Evolutionary conservation across 2,329 filamentous ascomycete species (phyloP), one percentile per base, ranked within the genome.

Genomic region (Cladosporium sp.): DNA sequence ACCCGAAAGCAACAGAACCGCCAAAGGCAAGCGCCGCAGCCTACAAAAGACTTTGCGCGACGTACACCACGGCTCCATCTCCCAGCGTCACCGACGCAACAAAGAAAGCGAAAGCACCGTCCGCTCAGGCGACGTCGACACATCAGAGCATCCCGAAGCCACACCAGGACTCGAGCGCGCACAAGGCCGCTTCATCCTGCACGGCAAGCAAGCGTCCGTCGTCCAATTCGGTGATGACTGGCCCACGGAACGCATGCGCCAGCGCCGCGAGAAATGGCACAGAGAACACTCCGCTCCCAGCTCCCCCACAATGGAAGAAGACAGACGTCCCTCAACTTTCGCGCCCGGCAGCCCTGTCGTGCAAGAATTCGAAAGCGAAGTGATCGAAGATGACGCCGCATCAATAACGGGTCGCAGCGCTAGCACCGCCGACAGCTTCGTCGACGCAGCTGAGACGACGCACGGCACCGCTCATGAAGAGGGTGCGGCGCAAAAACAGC

Each of bases 181-280:
- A 11, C 82, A 87, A 11, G 89, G 89, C 4, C 95, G 88, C 60
- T 98, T 98, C 67, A 95, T 93, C 3, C 84, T 98, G 3, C 93
- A 98, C 63, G 92, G 93, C 53, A 98, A 97, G 74, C 97, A 98
- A 69, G 93, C 93, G 2, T 95, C 90, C 1, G 88, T 98, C 50
- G 88, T 98, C 58, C 94, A 88, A n/a, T 94, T 98, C 65, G 90
- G 91, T 7, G 83, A 84, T n/a, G 92, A 95, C 59, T 84, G 95
- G 73, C 85, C 92, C 61, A 85, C 79, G 15, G 66, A 67, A 38
- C 61, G 60, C 22, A 66, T 67, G 58, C 58, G 58, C 41, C 27
- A 56, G 25, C 58, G 64, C 12, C 57, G 63, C 42, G 65, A 67
- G 53, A 55, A 56, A 43, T 65, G 62, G 54, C 48, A 50, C 36